Conservation (phyloP, 345 rosid genomes). For the Orychophragmus violaceus region DNA sequence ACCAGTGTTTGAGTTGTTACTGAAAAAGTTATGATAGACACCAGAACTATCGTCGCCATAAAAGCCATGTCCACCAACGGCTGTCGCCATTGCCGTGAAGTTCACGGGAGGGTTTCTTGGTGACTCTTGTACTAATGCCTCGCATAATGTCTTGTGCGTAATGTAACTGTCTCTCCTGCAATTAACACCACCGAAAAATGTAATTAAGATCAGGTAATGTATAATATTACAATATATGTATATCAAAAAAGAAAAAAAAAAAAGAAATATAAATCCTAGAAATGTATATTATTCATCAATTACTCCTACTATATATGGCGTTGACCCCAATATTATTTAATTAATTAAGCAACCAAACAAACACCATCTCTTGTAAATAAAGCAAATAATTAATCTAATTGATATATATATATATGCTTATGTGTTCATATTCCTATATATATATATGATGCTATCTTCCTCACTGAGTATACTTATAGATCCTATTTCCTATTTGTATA, state of each 20-base stretch:
- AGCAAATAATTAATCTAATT: neutral
- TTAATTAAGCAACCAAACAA: conserved; percentile 14
- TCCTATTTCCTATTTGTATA: conserved; percentile 29
- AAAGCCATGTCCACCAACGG: conserved; percentile 30
- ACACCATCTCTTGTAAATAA: conserved; percentile 5
- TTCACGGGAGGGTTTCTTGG: too few species aligned
- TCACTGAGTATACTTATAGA: conserved; percentile 24
- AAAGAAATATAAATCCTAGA: neutral
- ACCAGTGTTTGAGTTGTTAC: neutral
- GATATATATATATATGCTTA: neutral
- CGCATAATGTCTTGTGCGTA: conserved; percentile 80
- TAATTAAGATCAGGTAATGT: neutral
- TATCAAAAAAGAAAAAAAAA: too few species aligned
- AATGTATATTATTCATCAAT: conserved; percentile 21
- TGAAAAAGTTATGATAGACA: conserved; percentile 24
- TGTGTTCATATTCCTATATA: too few species aligned
- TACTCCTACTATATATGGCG: conserved; percentile 15
- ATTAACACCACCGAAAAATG: neutral
- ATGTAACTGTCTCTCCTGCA: conserved; percentile 78
- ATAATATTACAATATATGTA: too few species aligned
- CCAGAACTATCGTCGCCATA: conserved; percentile 30
- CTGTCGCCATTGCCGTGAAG: conserved; percentile 34
- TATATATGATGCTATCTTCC: conserved; percentile 18
- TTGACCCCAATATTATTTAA: conserved; percentile 2
- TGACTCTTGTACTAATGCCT: conserved; percentile 66